Percentiles rank a stretch among this genome's conserved stretches.
phyloP scores from a whole-genome alignment of 2,329 filamentous ascomycete genomes.

The Paraconiothyrium brasiliense region DNA sequence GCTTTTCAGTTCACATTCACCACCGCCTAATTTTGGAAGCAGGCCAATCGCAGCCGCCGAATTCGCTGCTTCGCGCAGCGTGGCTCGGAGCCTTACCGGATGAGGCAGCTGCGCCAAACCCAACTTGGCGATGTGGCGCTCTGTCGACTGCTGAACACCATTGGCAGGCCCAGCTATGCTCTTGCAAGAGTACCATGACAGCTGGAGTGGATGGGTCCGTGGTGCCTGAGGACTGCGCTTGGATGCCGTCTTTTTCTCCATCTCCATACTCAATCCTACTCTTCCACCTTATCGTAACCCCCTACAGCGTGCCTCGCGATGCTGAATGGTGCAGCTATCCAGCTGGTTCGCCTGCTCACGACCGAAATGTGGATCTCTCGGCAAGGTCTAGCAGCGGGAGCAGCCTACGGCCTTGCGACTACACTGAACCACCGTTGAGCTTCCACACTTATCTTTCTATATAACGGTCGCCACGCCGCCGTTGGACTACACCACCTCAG shows the following conservation, averaged over 20 bases:
- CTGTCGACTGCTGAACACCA: conserved; percentile 38
- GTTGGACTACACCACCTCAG: conserved; percentile 29
- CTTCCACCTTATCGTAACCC: conserved; percentile 42
- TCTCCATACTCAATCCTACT: conserved; percentile 37
- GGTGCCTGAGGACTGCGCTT: conserved; percentile 34
- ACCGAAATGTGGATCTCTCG: conserved; percentile 47
- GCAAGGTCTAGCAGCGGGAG: conserved; percentile 49
- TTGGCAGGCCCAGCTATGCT: conserved; percentile 32
- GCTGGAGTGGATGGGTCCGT: conserved; percentile 11
- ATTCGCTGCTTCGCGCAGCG: conserved; percentile 31
- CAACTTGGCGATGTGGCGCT: conserved; percentile 36
- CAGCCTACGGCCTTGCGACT: conserved; percentile 39
- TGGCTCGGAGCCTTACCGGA: conserved; percentile 38
- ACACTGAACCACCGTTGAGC: conserved; percentile 38
- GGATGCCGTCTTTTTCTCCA: conserved; percentile 29
- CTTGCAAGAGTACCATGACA: conserved; percentile 8
- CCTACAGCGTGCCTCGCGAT: conserved; percentile 36
- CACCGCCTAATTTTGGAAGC: conserved; percentile 42
- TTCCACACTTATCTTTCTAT: conserved; percentile 33
- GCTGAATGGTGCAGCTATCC: conserved; percentile 46
- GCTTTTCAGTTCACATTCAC: conserved; percentile 40
- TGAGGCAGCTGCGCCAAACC: conserved; percentile 34
- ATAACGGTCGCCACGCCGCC: conserved; percentile 48
- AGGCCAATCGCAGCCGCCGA: conserved; percentile 37
- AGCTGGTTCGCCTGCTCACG: conserved; percentile 48